Percentiles rank a stretch among this genome's conserved stretches.
Conservation (phyloP, 768 basidiomycete genomes). For the Psilocybe tampanensis region DNA sequence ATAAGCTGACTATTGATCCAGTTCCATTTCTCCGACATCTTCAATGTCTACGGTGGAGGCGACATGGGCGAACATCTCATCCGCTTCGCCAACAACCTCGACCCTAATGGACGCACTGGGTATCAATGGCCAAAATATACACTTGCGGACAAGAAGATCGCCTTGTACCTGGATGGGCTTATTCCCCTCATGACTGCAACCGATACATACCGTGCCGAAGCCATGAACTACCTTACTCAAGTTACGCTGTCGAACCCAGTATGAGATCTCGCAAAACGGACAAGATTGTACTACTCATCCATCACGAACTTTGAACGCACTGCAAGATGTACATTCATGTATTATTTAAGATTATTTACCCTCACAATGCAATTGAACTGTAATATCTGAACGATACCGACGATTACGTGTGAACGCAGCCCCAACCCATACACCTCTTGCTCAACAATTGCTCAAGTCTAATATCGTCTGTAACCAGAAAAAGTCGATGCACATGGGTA, state of each 20-base stretch:
- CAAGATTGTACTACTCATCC: not conserved
- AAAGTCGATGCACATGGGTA: no score
- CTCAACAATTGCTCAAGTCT: no score
- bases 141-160: slow-evolving; percentile 22
- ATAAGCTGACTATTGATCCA: not conserved
- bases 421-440: no score
- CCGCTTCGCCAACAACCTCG: slow-evolving; percentile 37
- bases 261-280: not conserved
- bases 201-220: slow-evolving; percentile 25
- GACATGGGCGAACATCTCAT: slow-evolving; percentile 48
- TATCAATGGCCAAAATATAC: slow-evolving; percentile 23
- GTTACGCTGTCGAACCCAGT: slow-evolving; percentile 12
- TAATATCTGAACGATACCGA: no score
- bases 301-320: no score
- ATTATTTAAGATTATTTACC: no score
- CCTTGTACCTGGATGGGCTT: slow-evolving; percentile 28
- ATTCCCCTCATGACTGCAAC: slow-evolving; percentile 21
- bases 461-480: no score
- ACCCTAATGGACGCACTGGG: slow-evolving; percentile 16
- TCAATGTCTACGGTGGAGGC: slow-evolving; percentile 37
- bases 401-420: no score
- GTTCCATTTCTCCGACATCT: slow-evolving; percentile 33
- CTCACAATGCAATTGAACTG: no score
- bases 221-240: slow-evolving; percentile 23
- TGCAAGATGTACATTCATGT: no score